phyloP scores from a whole-genome alignment of 2,329 filamentous ascomycete genomes.

The Berkeleyomyces rouxiae region DNA sequence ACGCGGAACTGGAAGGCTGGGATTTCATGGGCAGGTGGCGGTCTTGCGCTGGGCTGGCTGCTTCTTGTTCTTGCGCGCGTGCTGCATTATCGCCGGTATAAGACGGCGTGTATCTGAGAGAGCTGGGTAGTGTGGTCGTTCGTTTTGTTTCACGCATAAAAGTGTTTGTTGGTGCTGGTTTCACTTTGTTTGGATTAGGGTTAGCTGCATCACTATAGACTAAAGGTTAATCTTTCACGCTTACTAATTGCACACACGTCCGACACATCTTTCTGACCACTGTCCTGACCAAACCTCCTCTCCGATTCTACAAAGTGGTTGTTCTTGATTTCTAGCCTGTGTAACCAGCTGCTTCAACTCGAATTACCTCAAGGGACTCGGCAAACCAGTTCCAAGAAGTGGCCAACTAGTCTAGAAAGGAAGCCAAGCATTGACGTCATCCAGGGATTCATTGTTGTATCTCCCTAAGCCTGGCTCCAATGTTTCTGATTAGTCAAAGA shows the following conservation, averaged over 20 bases:
- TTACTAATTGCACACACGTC: not conserved
- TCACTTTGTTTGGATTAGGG: too few species aligned
- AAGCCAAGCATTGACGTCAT: not conserved
- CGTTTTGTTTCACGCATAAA: not conserved
- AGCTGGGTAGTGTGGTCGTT: not conserved
- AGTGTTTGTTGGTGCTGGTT: not conserved
- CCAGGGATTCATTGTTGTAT: not conserved
- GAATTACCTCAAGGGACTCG: not conserved
- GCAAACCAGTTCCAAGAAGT: too few species aligned
- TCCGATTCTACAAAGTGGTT: too few species aligned
- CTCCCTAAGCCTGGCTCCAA: too few species aligned
- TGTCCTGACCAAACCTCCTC: too few species aligned
- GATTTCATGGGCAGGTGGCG: conserved; percentile 21
- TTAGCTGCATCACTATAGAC: too few species aligned
- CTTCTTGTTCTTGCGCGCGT: conserved; percentile 16
- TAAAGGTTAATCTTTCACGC: too few species aligned
- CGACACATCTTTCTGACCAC: too few species aligned
- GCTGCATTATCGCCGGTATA: conserved; percentile 4
- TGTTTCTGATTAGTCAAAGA: not conserved
- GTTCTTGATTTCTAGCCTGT: not conserved
- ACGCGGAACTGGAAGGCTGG: conserved; percentile 20
- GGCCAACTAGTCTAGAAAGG: too few species aligned
- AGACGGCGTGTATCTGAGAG: not conserved
- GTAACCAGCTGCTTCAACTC: not conserved
- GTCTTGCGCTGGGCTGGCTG: conserved; percentile 18